A percentile compares a stretch with the other conserved stretches of the same genome.
Conservation (phyloP, 495 filamentous ascomycete species). For the Aspergillus carlsbadensis region DNA sequence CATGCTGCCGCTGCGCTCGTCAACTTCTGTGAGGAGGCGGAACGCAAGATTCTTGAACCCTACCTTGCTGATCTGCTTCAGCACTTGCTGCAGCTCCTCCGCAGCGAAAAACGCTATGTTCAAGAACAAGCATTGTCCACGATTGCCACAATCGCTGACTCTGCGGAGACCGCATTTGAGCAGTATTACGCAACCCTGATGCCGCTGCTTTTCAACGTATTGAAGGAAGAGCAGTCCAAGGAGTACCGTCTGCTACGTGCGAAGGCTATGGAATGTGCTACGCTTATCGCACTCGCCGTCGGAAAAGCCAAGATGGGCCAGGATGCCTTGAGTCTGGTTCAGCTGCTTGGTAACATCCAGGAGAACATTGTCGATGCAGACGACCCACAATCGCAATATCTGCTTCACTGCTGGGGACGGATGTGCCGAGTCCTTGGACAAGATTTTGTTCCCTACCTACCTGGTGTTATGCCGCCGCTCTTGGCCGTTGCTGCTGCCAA, state of each 20-base stretch:
- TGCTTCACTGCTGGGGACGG: constrained; percentile 98
- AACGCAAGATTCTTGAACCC: constrained; percentile 87
- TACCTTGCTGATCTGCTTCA: constrained; percentile 87
- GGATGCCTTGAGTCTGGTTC: constrained; percentile 82
- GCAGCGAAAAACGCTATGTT: constrained; percentile 89
- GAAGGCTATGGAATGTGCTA: constrained; percentile 99
- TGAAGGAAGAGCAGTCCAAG: constrained; percentile 85
- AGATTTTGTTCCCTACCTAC: constrained; percentile 90
- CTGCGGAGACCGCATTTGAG: constrained; percentile 91
- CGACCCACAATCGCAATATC: constrained; percentile 94
- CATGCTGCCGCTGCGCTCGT: constrained; percentile 96
- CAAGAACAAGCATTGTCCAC: constrained; percentile 98
- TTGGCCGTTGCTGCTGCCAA: constrained; percentile 89
- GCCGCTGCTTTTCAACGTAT: constrained; percentile 87
- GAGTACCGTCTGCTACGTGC: constrained; percentile 88
- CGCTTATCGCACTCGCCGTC: constrained; percentile 92
- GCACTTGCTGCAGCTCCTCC: constrained; percentile 78
- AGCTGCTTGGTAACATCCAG: constrained; percentile 84
- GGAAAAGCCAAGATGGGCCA: constrained; percentile 86
- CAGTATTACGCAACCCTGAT: constrained; percentile 94
- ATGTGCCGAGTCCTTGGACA: constrained; percentile 93
- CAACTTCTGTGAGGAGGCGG: constrained; percentile 99
- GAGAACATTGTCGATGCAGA: constrained; percentile 84
- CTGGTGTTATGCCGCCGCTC: constrained; percentile 91
- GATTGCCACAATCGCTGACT: constrained; percentile 97